phyloP scores from a whole-genome alignment of 306 rosid species.

The Fragaria ananassa region DNA sequence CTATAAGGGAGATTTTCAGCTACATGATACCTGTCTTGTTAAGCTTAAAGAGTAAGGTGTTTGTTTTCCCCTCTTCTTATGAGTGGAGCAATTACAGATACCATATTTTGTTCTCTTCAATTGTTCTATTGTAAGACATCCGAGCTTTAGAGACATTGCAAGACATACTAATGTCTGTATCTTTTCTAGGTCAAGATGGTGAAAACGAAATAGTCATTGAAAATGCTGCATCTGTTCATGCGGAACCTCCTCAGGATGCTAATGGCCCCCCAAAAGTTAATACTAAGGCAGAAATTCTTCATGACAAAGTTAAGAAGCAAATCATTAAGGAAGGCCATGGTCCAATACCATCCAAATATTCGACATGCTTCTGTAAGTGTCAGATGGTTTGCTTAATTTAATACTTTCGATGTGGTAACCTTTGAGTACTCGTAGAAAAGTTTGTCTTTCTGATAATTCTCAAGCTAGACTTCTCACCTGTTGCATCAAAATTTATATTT shows the following conservation, averaged over 20 bases:
- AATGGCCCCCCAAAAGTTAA: slow-evolving; percentile 72
- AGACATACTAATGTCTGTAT: neutral
- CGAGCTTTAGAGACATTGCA: neutral
- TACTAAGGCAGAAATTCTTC: slow-evolving; percentile 69
- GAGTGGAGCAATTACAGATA: neutral
- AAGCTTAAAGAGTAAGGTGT: neutral
- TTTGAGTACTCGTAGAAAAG: neutral
- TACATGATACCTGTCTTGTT: neutral
- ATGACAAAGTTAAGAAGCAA: slow-evolving; percentile 80
- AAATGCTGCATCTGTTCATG: slow-evolving; percentile 56
- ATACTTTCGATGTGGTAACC: neutral
- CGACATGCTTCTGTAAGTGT: slow-evolving; percentile 88
- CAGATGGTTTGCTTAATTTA: neutral
- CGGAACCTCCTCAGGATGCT: slow-evolving; percentile 49
- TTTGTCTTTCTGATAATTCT: neutral
- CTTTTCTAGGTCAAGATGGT: slow-evolving; percentile 48
- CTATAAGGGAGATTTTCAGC: neutral
- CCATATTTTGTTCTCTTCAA: neutral
- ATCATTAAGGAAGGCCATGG: slow-evolving; percentile 86
- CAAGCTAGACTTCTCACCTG: neutral
- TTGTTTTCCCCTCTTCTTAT: neutral
- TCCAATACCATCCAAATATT: slow-evolving; percentile 73
- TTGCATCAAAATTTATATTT: neutral
- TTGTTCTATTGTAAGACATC: neutral
- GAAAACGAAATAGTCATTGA: slow-evolving; percentile 59